phyloP scores from a whole-genome alignment of 2,329 filamentous ascomycete species.

The Exophiala lecanii-corni region DNA sequence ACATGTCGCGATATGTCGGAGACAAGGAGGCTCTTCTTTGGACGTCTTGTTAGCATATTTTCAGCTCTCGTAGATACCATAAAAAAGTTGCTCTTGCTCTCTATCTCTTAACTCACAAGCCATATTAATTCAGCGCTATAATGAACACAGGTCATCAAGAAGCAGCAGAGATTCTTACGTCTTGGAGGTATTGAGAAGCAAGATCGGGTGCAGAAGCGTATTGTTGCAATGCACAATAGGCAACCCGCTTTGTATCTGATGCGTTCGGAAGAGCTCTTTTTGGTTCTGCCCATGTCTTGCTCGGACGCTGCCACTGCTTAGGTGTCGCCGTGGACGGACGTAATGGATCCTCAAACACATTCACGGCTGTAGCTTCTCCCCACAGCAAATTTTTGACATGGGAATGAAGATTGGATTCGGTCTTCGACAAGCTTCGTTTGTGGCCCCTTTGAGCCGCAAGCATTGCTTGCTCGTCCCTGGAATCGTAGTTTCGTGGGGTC shows the following conservation, averaged over 20 bases:
- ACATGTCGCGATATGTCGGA: background rate
- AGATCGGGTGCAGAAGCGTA: slow-evolving; percentile 18
- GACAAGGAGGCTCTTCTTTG: background rate
- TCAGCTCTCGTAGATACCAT: no score
- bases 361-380: background rate
- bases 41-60: no score
- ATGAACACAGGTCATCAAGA: background rate
- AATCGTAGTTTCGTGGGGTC: slow-evolving; percentile 13
- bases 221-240: slow-evolving; percentile 19
- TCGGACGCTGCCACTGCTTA: slow-evolving; percentile 13
- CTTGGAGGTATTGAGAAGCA: slow-evolving; percentile 9
- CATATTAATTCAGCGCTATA: background rate
- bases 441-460: slow-evolving; percentile 12
- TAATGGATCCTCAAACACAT: slow-evolving; percentile 14
- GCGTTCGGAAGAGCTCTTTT: slow-evolving; percentile 13
- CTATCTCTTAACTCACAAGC: background rate
- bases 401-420: slow-evolving; percentile 11
- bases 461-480: background rate
- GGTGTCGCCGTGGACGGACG: slow-evolving; percentile 8
- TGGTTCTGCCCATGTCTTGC: slow-evolving; percentile 9
- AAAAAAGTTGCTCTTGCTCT: background rate
- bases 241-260: slow-evolving; percentile 17
- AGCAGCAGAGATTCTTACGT: slow-evolving; percentile 2
- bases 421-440: slow-evolving; percentile 21
- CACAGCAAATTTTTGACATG: slow-evolving; percentile 11